Evolutionary conservation across 1,284 basidiomycete species (phyloP), one percentile per base, ranked within the genome.

Genomic region (Microbotryum saponariae): DNA sequence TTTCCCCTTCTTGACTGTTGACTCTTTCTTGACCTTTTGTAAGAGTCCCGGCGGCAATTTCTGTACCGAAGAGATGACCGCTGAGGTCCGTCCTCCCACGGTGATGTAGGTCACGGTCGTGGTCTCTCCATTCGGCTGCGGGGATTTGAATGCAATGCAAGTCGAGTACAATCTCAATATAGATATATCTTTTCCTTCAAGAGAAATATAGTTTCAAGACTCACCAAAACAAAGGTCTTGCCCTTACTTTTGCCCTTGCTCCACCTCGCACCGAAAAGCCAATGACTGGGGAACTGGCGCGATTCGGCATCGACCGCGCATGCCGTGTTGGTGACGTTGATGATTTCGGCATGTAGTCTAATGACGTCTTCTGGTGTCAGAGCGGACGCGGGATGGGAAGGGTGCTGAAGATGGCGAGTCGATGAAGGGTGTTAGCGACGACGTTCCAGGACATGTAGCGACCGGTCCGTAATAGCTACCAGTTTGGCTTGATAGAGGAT

Each of bases 61-160:
- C 71, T 89, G 88, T 3, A 90, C 77, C 73, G 88, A 82, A 10
- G 75, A 74, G 3, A 89, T 83, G 64, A 83, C 85, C 4, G 88
- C 88, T 1, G 86, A 87, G 1, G 89, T 91, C 18, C 89, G 79
- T 1, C 89, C 89, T 5, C 86, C 87, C 10, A 91, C 86, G 1
- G 85, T 88, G 56, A 88, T 73, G 80, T 85, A 91, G 65, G 82
- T 83, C 64, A 91, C 84, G 2, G 85, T 86, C 0, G 86, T 88
- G 2, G 79, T 81, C 54, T 80, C 75, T 2, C 88, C 89, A 61
- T 84, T 82, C 0, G 85, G 83, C 87, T 89, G 63, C 0, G 0
- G 16, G 12, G 16, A 10, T 14, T 37, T 4, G 1, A 37, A 12
- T 16, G 37, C 9, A 16, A 37, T 16, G 37, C 37, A 37, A 27